These are phyloP conservation scores for Pilobolus umbonatus DNA, from an alignment of 192 early-diverging fungal species.

Conservation along the genomic window DNA sequence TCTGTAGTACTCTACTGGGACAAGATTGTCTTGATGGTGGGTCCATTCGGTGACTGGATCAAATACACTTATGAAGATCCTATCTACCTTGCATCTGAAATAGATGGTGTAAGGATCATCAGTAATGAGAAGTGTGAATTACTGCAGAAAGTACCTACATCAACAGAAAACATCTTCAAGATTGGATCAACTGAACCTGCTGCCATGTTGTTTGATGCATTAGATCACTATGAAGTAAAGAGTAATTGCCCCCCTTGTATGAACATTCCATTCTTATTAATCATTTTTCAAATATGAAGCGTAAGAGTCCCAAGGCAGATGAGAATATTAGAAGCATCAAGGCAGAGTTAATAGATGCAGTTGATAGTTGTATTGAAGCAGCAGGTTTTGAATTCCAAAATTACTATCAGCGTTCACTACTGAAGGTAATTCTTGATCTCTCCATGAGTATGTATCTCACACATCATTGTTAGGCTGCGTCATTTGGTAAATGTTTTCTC, in stretches of 20 bases:
- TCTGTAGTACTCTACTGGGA: slow-evolving; percentile 86
- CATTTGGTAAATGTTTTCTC: slow-evolving; percentile 90
- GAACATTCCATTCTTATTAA: background rate
- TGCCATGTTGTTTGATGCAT: slow-evolving; percentile 86
- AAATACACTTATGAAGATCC: slow-evolving; percentile 73
- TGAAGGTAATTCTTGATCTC: no score
- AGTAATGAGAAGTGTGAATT: slow-evolving; percentile 80
- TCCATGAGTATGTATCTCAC: no score
- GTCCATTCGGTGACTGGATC: slow-evolving; percentile 89
- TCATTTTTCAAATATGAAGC: slow-evolving; percentile 42
- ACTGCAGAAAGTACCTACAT: slow-evolving; percentile 82
- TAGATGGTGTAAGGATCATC: slow-evolving; percentile 90
- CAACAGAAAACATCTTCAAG: slow-evolving; percentile 80
- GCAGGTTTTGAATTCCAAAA: slow-evolving; percentile 84
- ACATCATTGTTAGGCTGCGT: no score
- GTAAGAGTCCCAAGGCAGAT: slow-evolving; percentile 87
- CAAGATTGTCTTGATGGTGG: slow-evolving; percentile 80
- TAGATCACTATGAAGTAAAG: slow-evolving; percentile 62
- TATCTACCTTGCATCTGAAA: slow-evolving; percentile 82
- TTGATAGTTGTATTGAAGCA: slow-evolving; percentile 88
- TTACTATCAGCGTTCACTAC: slow-evolving; percentile 72
- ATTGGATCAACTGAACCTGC: slow-evolving; percentile 93
- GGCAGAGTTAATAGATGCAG: slow-evolving; percentile 74
- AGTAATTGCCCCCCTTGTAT: no score
- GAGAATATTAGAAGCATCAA: slow-evolving; percentile 90